Conservation (phyloP, 2,329 filamentous ascomycete genomes). For the Fusarium vanettenii region DNA sequence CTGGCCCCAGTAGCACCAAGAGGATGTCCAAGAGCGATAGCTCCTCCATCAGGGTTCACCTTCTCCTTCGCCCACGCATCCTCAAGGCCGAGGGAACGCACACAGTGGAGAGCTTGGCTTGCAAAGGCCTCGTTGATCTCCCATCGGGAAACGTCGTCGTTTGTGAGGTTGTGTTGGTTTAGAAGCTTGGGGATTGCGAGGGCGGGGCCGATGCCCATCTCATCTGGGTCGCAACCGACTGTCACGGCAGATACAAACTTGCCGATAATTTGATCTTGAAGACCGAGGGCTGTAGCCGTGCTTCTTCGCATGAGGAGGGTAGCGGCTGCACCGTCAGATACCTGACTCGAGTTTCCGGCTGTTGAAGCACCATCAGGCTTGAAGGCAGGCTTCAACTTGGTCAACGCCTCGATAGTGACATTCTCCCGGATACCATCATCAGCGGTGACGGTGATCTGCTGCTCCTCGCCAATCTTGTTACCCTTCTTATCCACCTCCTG, state of each 20-base stretch:
- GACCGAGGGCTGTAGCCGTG: conserved; percentile 79
- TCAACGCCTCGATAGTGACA: conserved; percentile 76
- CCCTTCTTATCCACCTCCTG: conserved; percentile 72
- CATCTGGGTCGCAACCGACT: conserved; percentile 84
- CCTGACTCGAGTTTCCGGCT: conserved; percentile 87
- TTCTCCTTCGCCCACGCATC: conserved; percentile 70
- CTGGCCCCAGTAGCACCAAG: conserved; percentile 89
- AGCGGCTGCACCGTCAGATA: conserved; percentile 89
- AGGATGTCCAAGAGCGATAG: conserved; percentile 93
- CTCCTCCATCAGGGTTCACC: conserved; percentile 93
- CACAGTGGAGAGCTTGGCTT: conserved; percentile 75
- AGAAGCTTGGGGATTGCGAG: conserved; percentile 87
- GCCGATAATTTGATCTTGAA: conserved; percentile 77
- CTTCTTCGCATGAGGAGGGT: conserved; percentile 86
- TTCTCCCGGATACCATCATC: conserved; percentile 86
- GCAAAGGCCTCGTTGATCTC: conserved; percentile 91
- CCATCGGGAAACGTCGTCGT: conserved; percentile 82
- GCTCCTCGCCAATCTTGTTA: conserved; percentile 64
- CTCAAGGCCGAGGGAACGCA: conserved; percentile 76
- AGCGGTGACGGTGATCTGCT: conserved; percentile 74
- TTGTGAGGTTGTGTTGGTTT: conserved; percentile 72
- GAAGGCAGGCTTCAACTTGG: conserved; percentile 88
- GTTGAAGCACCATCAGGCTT: conserved; percentile 79
- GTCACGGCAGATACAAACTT: conserved; percentile 84
- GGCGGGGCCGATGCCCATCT: conserved; percentile 94